Percentiles rank a stretch among this genome's conserved stretches.
These are phyloP conservation scores for Talaromyces sp. DNA, from an alignment of 2,329 filamentous ascomycete species.

Conservation along the genomic window DNA sequence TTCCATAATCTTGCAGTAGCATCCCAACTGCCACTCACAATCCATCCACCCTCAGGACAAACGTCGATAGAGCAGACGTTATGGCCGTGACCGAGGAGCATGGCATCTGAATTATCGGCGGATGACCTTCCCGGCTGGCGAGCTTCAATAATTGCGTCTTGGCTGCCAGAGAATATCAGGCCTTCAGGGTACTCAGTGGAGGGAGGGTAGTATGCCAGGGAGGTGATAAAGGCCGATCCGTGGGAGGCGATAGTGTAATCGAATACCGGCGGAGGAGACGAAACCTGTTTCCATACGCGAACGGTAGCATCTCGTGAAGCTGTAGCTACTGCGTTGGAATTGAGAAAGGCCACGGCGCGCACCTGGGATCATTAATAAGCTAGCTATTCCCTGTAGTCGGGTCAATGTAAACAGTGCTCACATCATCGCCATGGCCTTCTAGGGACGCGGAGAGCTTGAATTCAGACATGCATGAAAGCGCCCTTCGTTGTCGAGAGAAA, in stretches of 20 bases:
- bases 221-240: slow-evolving; percentile 81
- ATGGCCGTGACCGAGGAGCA: slow-evolving; percentile 77
- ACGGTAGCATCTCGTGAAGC: slow-evolving; percentile 90
- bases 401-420: slow-evolving; percentile 42
- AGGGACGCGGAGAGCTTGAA: slow-evolving; percentile 93
- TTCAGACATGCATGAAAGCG: slow-evolving; percentile 41
- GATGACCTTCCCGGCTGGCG: slow-evolving; percentile 62
- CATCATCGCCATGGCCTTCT: slow-evolving; percentile 86
- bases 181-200: slow-evolving; percentile 66
- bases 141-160: slow-evolving; percentile 89
- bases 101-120: slow-evolving; percentile 72
- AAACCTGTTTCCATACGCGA: slow-evolving; percentile 70
- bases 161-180: slow-evolving; percentile 78
- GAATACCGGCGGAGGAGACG: slow-evolving; percentile 62
- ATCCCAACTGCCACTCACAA: slow-evolving; percentile 95
- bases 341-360: slow-evolving; percentile 74
- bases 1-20: slow-evolving; percentile 80
- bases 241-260: slow-evolving; percentile 73
- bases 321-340: slow-evolving; percentile 66
- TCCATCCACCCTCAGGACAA: slow-evolving; percentile 61
- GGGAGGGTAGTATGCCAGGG: slow-evolving; percentile 68
- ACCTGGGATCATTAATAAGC: slow-evolving; percentile 59
- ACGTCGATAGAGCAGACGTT: slow-evolving; percentile 87
- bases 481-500: neutral
- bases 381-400: neutral